Base-by-base conservation (phyloP, 202 grass and related monocot genomes). In the Thinopyrum obtusiflorum region DNA sequence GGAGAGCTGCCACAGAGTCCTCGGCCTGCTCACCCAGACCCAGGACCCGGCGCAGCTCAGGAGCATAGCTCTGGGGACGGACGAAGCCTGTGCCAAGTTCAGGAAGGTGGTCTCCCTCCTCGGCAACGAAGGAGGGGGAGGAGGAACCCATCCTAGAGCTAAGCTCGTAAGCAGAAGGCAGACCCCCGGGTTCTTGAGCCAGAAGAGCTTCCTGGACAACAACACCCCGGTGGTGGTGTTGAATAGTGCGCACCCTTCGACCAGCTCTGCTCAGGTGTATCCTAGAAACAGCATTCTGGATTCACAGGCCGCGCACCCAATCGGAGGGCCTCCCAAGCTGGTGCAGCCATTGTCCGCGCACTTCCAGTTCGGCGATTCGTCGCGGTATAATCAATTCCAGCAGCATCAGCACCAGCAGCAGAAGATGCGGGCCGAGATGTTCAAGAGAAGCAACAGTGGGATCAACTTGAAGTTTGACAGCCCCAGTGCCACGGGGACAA, bases 401-500 rank as follows among this genome's bases (percentile, higher is more conserved):
- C 49, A 53, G 17, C 79, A 81, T 7, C 88, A 83, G 44, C 93
- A 93, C 25, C 91, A 94, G 61, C 88, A 93, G 72, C 91, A 89
- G 63, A 96, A 94, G 87, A 77, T 99, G 77, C 90, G 97, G 83
- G 88, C 92, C 26, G 93, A 97, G 86, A 90, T 99, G 71, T 97
- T 91, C 83, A 91, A 84, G 87, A 88, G 92, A 74, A 99, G 88
- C 87, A 92, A 87, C 8, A 98, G 88, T 18, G 79, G 84, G n/a
- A 88, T 98, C 51, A 98, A 88, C 84, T 53, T 99, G 6, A 99
- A 97, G 87, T 97, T 99, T 39, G 97, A 94, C 37, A 87, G 83
- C 86, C 84, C 92, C 18, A 91, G 85, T 11, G 75, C 39, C 0
- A 83, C 86, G 0, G 91, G 91, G 55, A 90, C 93, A 3, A 89